Conservation (phyloP, 148 eudicot genomes). For the Salicornia ramosissima region DNA sequence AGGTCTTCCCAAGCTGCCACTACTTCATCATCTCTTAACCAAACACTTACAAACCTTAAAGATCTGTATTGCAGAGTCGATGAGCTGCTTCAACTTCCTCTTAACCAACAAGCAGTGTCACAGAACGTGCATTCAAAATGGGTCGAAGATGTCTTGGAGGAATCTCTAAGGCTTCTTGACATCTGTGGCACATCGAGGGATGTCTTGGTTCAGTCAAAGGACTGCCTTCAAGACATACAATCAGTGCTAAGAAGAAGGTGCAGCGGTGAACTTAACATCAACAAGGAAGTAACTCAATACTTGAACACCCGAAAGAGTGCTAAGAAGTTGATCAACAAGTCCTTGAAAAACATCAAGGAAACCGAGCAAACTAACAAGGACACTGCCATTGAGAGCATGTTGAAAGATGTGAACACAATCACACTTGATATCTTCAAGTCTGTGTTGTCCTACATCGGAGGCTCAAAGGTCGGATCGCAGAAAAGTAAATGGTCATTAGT, state of each 20-base stretch:
- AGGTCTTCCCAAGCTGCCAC: conserved; percentile 26
- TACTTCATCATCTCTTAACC: conserved; percentile 15
- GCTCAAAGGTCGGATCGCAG: conserved; percentile 2
- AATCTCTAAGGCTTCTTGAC: conserved; percentile 37
- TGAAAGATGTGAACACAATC: conserved; percentile 16
- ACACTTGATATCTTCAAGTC: conserved; percentile 10
- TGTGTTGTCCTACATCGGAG: conserved; percentile 12
- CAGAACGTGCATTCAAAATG: background rate
- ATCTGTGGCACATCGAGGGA: conserved; percentile 24
- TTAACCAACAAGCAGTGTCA: conserved; percentile 1
- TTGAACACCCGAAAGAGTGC: conserved; percentile 15
- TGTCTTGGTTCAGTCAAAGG: conserved; percentile 19
- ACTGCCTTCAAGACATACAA: conserved; percentile 26
- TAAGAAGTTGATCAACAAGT: conserved; percentile 23
- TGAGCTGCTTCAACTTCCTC: conserved; percentile 31
- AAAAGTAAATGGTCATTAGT: conserved; percentile 12
- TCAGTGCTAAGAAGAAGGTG: conserved; percentile 31
- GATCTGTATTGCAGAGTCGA: no score
- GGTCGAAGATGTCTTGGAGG: conserved; percentile 24
- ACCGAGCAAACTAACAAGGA: background rate
- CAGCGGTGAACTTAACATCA: conserved; percentile 22
- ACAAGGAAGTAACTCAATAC: conserved; percentile 7
- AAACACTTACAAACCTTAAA: no score
- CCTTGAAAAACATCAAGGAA: conserved; percentile 17
- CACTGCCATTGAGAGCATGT: background rate